phyloP scores from a whole-genome alignment of 345 rosid genomes.

The Aethionema arabicum region DNA sequence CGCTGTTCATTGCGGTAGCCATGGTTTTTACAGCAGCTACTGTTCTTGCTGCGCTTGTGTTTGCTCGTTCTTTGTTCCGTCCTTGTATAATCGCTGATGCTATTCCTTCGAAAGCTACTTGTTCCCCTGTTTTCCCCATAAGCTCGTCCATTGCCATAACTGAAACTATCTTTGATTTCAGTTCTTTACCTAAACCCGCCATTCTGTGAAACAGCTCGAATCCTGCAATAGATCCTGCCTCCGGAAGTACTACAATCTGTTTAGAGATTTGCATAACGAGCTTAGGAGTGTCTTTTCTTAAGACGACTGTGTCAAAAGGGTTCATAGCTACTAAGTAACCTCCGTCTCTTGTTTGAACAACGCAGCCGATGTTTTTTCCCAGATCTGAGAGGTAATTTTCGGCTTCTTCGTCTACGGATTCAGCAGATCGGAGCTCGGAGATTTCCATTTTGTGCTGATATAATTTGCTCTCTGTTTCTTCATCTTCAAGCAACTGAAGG shows the following conservation, averaged over 20 bases:
- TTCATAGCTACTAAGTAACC: slow-evolving; percentile 89
- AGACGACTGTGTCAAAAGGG: slow-evolving; percentile 61
- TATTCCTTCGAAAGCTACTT: slow-evolving; percentile 93
- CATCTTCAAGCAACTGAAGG: slow-evolving; percentile 81
- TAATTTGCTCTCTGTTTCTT: slow-evolving; percentile 44
- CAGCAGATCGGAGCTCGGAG: slow-evolving; percentile 46
- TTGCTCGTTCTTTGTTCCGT: slow-evolving; percentile 85
- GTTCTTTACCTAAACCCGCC: slow-evolving; percentile 62
- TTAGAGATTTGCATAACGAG: slow-evolving; percentile 92
- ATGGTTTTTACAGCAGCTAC: slow-evolving; percentile 74
- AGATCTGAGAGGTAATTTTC: slow-evolving; percentile 71
- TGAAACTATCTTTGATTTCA: slow-evolving; percentile 55
- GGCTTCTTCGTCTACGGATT: slow-evolving; percentile 47
- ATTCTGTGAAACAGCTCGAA: slow-evolving; percentile 75
- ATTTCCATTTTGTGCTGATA: slow-evolving; percentile 48
- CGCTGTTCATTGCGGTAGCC: slow-evolving; percentile 60
- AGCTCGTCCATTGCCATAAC: slow-evolving; percentile 81
- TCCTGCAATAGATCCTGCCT: slow-evolving; percentile 40
- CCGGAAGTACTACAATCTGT: slow-evolving; percentile 54
- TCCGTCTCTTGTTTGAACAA: slow-evolving; percentile 88
- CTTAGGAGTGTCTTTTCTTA: slow-evolving; percentile 75
- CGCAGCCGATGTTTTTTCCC: slow-evolving; percentile 81
- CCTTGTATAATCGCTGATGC: slow-evolving; percentile 95
- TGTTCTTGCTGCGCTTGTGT: slow-evolving; percentile 83
- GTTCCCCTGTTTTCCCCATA: slow-evolving; percentile 89